Base-by-base conservation (phyloP, 2,329 filamentous ascomycete species). In the Taxawa tesnikishii region DNA sequence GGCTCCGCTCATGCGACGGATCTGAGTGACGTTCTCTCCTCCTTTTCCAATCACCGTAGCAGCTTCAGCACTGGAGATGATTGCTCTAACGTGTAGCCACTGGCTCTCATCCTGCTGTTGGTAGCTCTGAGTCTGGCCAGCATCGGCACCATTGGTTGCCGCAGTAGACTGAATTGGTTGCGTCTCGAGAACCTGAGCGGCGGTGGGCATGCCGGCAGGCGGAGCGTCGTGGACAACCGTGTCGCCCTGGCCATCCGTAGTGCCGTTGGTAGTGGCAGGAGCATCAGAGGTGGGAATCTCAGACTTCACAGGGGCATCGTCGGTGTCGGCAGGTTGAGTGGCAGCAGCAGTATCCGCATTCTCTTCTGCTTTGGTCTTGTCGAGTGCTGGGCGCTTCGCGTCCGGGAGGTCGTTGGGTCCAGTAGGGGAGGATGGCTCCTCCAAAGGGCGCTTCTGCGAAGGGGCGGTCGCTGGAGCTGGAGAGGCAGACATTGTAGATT, bases 41-140 rank as follows among this genome's bases (percentile, higher is more conserved):
- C 87, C 88, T 64, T 98, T 98, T 53, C 90, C 90, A 59, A 98
- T 98, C 44, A 94, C 84, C 29, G 90, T 98, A 24, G 90, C 90
- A 45, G 90, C 90, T 60, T 98, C 90, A 28, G 85, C 84, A 59
- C 88, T 98, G 32, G 88, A 93, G 49, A 98, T 98, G 49, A 94
- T 87, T 34, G 90, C 84, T 46, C 90, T 82, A 48, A 98, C 83
- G 56, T 98, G 90, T 45, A 98, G 87, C 88, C 90, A 98, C 28
- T 79, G 79, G 29, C 82, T 85, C 65, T 98, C 90, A 52, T 98
- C 90, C 47, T 90, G 75, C 51, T 64, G 67, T 58, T 55, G 64
- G 25, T 28, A 28, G 6, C 32, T 28, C 16, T 32, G 34, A 23
- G 32, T 27, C 41, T 65, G 46, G 32, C 67, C 67, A 37, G 62